phyloP scores from a whole-genome alignment of 495 filamentous ascomycete species.

The Daldinia childiae region DNA sequence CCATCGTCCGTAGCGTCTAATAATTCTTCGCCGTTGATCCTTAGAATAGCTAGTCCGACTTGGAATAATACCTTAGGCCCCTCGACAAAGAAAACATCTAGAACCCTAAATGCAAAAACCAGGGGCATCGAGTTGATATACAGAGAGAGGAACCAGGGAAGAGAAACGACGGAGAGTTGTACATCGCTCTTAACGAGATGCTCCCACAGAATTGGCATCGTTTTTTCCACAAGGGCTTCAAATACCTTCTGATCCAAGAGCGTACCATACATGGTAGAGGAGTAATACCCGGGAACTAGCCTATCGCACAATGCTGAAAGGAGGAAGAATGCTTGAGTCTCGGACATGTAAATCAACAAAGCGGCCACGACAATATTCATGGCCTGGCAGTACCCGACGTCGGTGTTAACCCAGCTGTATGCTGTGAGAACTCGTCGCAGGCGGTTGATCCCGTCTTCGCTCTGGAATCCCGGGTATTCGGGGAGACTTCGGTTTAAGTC shows the following conservation, averaged over 20 bases:
- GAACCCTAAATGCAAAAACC: conserved; percentile 93
- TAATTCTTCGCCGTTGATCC: conserved; percentile 97
- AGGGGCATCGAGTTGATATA: conserved; percentile 99
- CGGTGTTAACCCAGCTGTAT: conserved; percentile 94
- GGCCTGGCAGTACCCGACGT: conserved; percentile 97
- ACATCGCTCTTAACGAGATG: conserved; percentile 95
- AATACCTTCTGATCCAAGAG: conserved; percentile 96
- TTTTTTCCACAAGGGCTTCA: conserved; percentile 95
- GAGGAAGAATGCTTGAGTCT: conserved; percentile 93
- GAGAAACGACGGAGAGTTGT: conserved; percentile 96
- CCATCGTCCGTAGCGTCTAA: conserved; percentile 96
- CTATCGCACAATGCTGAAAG: conserved; percentile 92
- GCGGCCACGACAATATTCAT: conserved; percentile 99
- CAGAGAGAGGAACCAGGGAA: conserved; percentile 97
- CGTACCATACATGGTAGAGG: conserved; percentile 98
- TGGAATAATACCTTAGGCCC: conserved; percentile 98
- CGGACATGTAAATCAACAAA: conserved; percentile 97
- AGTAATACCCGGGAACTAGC: conserved; percentile 95
- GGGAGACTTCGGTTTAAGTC: conserved; percentile 95
- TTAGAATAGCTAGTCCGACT: conserved; percentile 90
- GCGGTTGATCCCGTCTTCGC: conserved; percentile 91
- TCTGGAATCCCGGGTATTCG: conserved; percentile 97
- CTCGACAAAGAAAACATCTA: conserved; percentile 98
- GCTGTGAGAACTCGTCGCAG: conserved; percentile 90
- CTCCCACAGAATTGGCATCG: conserved; percentile 98